Base-by-base conservation (phyloP, 495 filamentous ascomycete species). In the Aspergillus baeticus region DNA sequence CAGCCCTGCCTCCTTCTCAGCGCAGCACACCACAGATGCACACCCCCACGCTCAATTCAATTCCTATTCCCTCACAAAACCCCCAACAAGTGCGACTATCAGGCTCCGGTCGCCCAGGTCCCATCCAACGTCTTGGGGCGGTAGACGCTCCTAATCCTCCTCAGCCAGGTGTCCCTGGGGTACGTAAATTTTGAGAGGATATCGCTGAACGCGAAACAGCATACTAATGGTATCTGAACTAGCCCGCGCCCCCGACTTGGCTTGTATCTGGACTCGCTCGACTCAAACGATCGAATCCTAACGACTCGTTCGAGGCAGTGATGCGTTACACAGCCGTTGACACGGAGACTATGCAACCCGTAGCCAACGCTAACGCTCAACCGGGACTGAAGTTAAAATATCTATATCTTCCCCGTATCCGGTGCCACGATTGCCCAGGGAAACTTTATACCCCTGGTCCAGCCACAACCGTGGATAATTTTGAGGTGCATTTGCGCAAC, bases 391-490 rank as follows among this genome's bases (percentile, higher is more conserved):
- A 68, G 51, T 69, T 88, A 56, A 87, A 88, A 70, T 88, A 83
- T 39, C 82, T 87, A 69, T 95, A 83, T 58, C 77, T 95, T 36
- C 91, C 94, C 1, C 82, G 94, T 26, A 96, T 97, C 51, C 81
- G 87, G 33, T 98, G 94, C 64, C 81, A 84, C 38, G 94, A 97
- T 66, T 97, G 94, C 71, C 89, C 93, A 2, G 90, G 91, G 33
- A 97, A 96, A 68, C 73, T 96, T 29, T 98, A 98, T 68, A 96
- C 88, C 0, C 87, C 91, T 1, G 88, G 89, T 0, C 92, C 93
- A 0, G 90, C 84, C 20, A 85, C 80, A 64, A 90, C 91, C 0
- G 87, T 91, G 10, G 85, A 86, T n/a, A 92, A 94, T 64, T 96
- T 96, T 54, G 87, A 93, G 71, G 85, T 93, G 6, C 92, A 96